phyloP scores from a whole-genome alignment of 768 basidiomycete species.

The Amyloporia xantha region DNA sequence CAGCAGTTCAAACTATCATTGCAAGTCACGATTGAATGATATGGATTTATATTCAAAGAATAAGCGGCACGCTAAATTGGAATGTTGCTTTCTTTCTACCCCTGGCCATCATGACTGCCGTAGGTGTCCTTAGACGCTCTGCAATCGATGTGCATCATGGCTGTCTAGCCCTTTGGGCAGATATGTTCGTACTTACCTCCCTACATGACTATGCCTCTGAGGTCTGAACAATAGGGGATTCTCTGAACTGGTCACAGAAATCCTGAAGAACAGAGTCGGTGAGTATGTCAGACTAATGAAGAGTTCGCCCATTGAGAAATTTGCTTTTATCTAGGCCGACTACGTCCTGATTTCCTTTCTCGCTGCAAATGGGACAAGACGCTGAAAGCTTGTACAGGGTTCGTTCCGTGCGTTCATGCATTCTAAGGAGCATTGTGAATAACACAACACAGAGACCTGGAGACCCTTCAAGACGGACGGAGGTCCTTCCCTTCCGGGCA shows the following conservation, averaged over 20 bases:
- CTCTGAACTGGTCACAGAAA: conserved; percentile 41
- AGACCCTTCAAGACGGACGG: conserved; percentile 41
- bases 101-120: conserved; percentile 28
- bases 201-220: conserved; percentile 23
- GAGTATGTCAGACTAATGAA: conserved; percentile 8
- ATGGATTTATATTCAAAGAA: conserved; percentile 27
- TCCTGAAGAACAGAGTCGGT: conserved; percentile 57
- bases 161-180: conserved; percentile 40
- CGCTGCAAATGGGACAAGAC: conserved; percentile 55
- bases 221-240: conserved; percentile 31
- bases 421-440: background rate
- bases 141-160: conserved; percentile 53
- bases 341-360: conserved; percentile 62
- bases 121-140: conserved; percentile 38
- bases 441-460: conserved; percentile 21
- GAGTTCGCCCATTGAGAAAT: background rate
- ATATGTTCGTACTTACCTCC: conserved; percentile 22
- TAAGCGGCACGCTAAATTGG: conserved; percentile 41
- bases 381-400: conserved; percentile 51
- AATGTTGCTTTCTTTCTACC: conserved; percentile 43
- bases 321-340: conserved; percentile 27
- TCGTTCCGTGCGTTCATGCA: background rate
- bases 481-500: conserved; percentile 68
- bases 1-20: background rate
- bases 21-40: background rate